phyloP scores from a whole-genome alignment of 257 asterid genomes.

The Haberlea rhodopensis region DNA sequence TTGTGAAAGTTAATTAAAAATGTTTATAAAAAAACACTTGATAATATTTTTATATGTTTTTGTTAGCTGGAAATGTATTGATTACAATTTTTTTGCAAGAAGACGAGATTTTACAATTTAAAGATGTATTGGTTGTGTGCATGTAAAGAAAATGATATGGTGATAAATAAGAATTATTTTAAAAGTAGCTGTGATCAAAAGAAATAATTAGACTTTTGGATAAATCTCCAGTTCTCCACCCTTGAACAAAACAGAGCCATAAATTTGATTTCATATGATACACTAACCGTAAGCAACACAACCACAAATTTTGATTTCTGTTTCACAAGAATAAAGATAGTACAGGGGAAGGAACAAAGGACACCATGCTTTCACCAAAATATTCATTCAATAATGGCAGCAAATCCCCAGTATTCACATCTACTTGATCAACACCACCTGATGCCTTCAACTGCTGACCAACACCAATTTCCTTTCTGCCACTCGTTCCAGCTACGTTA shows the following conservation, averaged over 20 bases:
- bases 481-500: conserved; percentile 40
- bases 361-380: conserved; percentile 81
- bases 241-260: not conserved
- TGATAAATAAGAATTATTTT: not conserved
- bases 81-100: too few relatives aligned
- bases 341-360: conserved; percentile 66
- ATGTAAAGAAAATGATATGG: not conserved
- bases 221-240: not conserved
- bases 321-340: conserved; percentile 58
- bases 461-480: conserved; percentile 42
- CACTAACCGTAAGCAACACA: not conserved
- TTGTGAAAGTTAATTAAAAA: too few relatives aligned
- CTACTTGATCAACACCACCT: conserved; percentile 52
- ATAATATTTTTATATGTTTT: too few relatives aligned
- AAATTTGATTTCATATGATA: too few relatives aligned
- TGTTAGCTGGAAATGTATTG: not conserved
- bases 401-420: conserved; percentile 42
- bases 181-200: too few relatives aligned
- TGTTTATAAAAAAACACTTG: too few relatives aligned
- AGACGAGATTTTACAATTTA: not conserved
- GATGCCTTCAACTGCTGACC: conserved; percentile 47
- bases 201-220: too few relatives aligned
- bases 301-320: not conserved
- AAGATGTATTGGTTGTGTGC: not conserved
- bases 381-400: conserved; percentile 53